These are phyloP conservation scores for Solanum stenotomum DNA, from an alignment of 257 asterid genomes.

Conservation along the genomic window DNA sequence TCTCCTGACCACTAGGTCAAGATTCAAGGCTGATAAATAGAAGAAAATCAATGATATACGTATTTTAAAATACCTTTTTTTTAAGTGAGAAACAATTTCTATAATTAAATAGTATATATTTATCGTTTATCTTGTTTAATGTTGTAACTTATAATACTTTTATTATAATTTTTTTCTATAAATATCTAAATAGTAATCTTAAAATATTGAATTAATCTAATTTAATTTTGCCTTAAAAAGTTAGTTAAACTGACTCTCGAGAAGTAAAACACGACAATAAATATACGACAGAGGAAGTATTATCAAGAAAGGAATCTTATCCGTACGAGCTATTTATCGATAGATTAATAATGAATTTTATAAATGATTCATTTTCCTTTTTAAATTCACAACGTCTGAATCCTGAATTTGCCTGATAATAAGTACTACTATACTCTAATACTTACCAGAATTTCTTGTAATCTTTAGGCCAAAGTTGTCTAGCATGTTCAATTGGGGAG, in stretches of 20 bases:
- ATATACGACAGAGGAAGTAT: neutral
- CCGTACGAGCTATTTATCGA: neutral
- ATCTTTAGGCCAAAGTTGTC: slow-evolving; percentile 71
- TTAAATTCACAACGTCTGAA: neutral
- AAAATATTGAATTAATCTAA: neutral
- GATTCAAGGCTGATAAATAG: no score
- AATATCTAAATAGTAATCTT: neutral
- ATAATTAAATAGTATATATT: neutral
- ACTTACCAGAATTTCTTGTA: slow-evolving; percentile 55
- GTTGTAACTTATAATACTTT: neutral
- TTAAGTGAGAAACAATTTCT: neutral
- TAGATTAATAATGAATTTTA: no score
- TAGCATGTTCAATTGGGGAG: slow-evolving; percentile 68
- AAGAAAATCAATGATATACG: no score
- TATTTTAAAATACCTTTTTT: no score
- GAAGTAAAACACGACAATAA: neutral
- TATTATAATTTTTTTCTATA: neutral
- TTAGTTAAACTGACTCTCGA: neutral
- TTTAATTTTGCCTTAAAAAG: neutral
- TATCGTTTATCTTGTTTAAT: neutral
- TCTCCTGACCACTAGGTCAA: neutral
- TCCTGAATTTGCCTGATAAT: neutral
- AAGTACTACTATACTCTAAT: neutral
- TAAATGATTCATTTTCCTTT: neutral
- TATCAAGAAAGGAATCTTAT: neutral